Evolutionary conservation across 768 basidiomycete species (phyloP), one percentile per base, ranked within the genome.

Genomic region (Boletus sensibilis): DNA sequence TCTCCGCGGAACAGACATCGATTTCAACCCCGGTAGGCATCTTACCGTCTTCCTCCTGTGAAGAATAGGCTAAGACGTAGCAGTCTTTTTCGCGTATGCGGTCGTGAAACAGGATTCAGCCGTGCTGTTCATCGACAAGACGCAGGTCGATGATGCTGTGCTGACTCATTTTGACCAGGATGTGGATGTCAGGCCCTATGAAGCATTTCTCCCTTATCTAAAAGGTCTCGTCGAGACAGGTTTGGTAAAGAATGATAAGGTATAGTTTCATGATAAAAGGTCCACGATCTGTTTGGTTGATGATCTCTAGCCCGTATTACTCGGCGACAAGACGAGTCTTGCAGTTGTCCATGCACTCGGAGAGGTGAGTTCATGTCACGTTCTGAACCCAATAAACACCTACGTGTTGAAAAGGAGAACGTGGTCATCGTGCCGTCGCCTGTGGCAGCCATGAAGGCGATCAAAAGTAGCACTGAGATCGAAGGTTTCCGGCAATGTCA

Each of bases 71-170:
- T 58, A 43, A 58, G 18, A 5, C 9, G 7, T 11, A 39, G 16
- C 64, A 88, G 92, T 97, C 18, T 96, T 97, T 78, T 98, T 97
- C 66, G 84, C 92, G 0, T 97, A 95, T 68, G 90, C 94, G 2
- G 79, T 94, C 33, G 76, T 98, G 37, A 88, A 84, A 78, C 58
- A 74, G 49, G 56, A 77, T 76, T 50, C 61, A 5, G 84, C 84
- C 10, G 73, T 79, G 6, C 75, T 98, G 3, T 98, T 94, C 72
- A 74, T 93, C 52, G 76, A 94, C 50, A 65, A 74, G 21, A 61
- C 65, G 0, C 82, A 84, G 52, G 59, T 83, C 29, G 73, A 75
- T 14, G 72, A 74, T 23, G 73, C 69, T 20, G 78, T 78, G 2
- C 66, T 67, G 29, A 52, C 68, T 4, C 79, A 82, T 52, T 78